Evolutionary conservation across 345 rosid species (phyloP).

Genomic region (Syzygium grande): DNA sequence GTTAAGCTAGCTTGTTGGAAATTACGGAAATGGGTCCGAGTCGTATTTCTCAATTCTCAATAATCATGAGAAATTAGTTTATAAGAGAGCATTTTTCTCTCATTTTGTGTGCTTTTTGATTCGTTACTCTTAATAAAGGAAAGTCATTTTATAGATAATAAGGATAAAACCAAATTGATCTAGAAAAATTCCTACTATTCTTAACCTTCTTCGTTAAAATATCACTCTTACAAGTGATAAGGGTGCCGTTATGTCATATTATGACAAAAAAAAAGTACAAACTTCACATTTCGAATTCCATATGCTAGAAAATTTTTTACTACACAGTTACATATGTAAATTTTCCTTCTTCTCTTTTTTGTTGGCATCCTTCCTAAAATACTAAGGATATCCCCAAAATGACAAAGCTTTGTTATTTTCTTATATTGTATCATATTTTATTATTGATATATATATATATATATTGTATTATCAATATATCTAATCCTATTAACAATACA

Average conservation of each 20-base stretch:
- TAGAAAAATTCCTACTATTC: background rate
- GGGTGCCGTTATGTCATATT: background rate
- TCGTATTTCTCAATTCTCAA: background rate
- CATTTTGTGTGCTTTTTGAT: background rate
- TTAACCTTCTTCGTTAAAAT: no score
- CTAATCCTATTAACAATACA: background rate
- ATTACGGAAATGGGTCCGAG: background rate
- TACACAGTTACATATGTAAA: background rate
- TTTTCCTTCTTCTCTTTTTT: background rate
- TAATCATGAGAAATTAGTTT: background rate
- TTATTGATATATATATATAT: background rate
- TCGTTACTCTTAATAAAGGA: background rate
- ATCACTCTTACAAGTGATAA: background rate
- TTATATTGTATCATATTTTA: background rate
- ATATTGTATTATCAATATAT: background rate
- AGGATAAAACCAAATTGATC: background rate
- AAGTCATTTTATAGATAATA: background rate
- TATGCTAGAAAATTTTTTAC: background rate
- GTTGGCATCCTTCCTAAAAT: background rate
- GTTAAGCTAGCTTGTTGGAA: background rate
- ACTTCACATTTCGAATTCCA: background rate
- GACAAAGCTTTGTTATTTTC: background rate
- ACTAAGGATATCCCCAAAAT: background rate
- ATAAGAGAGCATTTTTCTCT: background rate
- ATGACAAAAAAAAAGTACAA: background rate